A percentile compares a stretch with the other conserved stretches of the same genome.
phyloP scores from a whole-genome alignment of 1,284 basidiomycete species.

The Ustilago curta region DNA sequence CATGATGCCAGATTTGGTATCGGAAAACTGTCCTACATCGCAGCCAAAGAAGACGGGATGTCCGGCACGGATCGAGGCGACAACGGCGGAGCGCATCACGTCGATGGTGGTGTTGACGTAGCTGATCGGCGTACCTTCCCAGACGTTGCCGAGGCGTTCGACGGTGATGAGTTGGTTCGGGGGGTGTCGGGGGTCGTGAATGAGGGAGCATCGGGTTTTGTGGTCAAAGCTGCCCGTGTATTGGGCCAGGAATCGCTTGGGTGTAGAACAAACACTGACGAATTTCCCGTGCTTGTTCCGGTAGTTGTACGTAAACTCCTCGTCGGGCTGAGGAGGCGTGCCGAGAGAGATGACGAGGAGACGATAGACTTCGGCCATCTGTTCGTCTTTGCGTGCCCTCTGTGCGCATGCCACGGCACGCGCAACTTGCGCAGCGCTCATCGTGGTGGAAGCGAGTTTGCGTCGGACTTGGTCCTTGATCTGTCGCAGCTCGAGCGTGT shows the following conservation, averaged over 20 bases:
- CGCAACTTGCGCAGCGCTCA: slow-evolving; percentile 13
- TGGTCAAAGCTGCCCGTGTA: slow-evolving; percentile 72
- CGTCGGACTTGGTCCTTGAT: slow-evolving; percentile 71
- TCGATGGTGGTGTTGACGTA: slow-evolving; percentile 88
- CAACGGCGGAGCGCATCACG: slow-evolving; percentile 79
- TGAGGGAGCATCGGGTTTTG: slow-evolving; percentile 85
- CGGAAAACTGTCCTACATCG: slow-evolving; percentile 81
- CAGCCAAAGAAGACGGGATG: slow-evolving; percentile 95
- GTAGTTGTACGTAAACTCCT: slow-evolving; percentile 64
- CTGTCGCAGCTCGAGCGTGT: slow-evolving; percentile 82
- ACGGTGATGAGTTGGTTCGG: slow-evolving; percentile 90
- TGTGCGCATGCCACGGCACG: slow-evolving; percentile 57
- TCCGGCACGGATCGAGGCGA: slow-evolving; percentile 82
- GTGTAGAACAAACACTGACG: slow-evolving; percentile 80
- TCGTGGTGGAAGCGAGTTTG: slow-evolving; percentile 70
- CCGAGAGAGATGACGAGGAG: slow-evolving; percentile 85
- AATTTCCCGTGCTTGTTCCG: slow-evolving; percentile 84
- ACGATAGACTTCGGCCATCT: slow-evolving; percentile 87
- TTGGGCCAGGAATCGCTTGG: slow-evolving; percentile 76
- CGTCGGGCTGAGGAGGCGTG: slow-evolving; percentile 53
- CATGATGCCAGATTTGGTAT: slow-evolving; percentile 77
- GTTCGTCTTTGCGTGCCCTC: slow-evolving; percentile 79
- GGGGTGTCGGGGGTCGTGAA: slow-evolving; percentile 91
- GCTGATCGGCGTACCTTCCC: slow-evolving; percentile 83
- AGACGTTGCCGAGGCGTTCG: slow-evolving; percentile 89